Base-by-base conservation (phyloP, 2,329 filamentous ascomycete genomes). In the Verticillium tricorpus region DNA sequence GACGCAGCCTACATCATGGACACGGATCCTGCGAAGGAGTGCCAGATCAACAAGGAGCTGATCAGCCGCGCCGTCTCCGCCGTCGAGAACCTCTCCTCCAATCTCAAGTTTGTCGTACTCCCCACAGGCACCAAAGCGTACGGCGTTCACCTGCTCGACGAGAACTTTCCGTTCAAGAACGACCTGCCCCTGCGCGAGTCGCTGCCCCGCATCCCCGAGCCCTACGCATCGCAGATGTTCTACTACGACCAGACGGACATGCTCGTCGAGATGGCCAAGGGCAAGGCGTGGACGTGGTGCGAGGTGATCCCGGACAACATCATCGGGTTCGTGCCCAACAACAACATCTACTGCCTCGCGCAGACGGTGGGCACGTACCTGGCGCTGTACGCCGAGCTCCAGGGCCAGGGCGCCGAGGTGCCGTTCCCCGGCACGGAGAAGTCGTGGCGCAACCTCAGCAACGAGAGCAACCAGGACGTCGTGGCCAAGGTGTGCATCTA, bases 241-340 rank as follows among this genome's bases (percentile, higher is more conserved):
- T 80, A 81, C 69, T 80, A 80, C 65, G 70, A 67, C n/a, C 77
- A 80, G 67, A 72, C 74, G 22, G 78, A 80, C 63, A 67, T 76
- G 58, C 67, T 80, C 22, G 68, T 70, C 31, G 62, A 70, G 37
- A 66, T 75, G 55, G 68, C 71, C 12, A 65, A 71, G 59, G 75
- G 73, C 1, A 78, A 80, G 67, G 28, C 62, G 0, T 80, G 78
- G 78, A 74, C 70, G 14, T 80, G 76, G 73, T 76, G 73, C 63
- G 77, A 80, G 61, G 71, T 80, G 17, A 74, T 76, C 7, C 78
- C 78, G 0, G 78, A 80, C 62, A 68, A 74, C 37, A 78, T 81
- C 62, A 67, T 72, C 61, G 78, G 78, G 5, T 78, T 77, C 63
- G 77, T 79, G 12, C 78, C 78, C 7, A 75, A 74, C 64, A 74